These are phyloP conservation scores for Geotrichum fermentans DNA, from an alignment of 1,139 yeast species.

Conservation along the genomic window DNA sequence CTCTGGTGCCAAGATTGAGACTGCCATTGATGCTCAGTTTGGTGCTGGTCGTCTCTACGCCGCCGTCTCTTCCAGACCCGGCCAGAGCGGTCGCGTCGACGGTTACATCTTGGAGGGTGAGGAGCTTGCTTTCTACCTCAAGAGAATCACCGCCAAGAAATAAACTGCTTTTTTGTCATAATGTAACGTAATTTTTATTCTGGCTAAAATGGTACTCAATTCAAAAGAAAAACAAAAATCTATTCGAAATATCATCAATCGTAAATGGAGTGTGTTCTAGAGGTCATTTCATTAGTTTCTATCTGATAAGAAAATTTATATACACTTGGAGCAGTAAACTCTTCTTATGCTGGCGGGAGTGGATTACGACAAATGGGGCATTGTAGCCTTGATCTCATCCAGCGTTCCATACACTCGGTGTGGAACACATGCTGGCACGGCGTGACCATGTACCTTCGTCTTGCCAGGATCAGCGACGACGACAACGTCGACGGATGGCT, in stretches of 20 bases:
- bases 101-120: constrained; percentile 99
- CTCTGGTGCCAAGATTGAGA: constrained; percentile 75
- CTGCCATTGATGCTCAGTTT: constrained; percentile 92
- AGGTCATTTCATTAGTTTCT: too few species aligned
- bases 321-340: too few species aligned
- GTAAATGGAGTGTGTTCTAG: background rate
- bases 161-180: constrained; percentile 42
- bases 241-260: background rate
- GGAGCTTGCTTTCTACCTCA: constrained; percentile 99
- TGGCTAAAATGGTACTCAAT: background rate
- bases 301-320: too few species aligned
- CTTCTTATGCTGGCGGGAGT: constrained; percentile 56
- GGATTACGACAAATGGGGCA: constrained; percentile 91
- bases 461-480: constrained; percentile 36
- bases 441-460: constrained; percentile 69
- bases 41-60: constrained; percentile 88
- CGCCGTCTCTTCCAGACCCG: constrained; percentile 98
- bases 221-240: background rate
- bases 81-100: constrained; percentile 99
- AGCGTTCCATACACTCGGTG: constrained; percentile 74
- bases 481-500: constrained; percentile 28
- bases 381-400: constrained; percentile 91
- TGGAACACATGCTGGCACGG: constrained; percentile 93
- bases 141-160: constrained; percentile 99
- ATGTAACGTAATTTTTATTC: constrained; percentile 7